Percentiles rank a stretch among this genome's conserved stretches.
Evolutionary conservation across 176 grass and related monocot species (phyloP).

Genomic region (Areca catechu): DNA sequence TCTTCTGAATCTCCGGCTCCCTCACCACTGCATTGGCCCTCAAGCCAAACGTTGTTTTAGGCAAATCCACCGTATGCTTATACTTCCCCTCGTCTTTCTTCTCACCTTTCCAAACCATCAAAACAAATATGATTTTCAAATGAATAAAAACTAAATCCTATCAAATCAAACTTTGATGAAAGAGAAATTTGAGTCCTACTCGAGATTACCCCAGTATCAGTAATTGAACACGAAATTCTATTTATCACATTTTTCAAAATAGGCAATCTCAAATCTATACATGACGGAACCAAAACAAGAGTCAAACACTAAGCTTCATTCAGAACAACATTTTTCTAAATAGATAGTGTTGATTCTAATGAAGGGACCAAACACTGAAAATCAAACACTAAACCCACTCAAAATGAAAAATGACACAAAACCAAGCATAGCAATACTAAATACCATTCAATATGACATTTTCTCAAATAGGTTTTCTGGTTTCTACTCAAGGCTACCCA

Average conservation of each 20-base stretch:
- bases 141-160: background rate
- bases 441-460: no score
- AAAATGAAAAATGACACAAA: no score
- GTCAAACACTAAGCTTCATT: background rate
- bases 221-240: background rate
- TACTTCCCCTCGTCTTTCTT: constrained; percentile 88
- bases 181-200: background rate
- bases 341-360: no score
- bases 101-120: constrained; percentile 32
- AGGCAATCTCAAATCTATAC: background rate
- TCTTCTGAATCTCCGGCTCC: constrained; percentile 86
- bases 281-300: background rate
- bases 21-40: constrained; percentile 70
- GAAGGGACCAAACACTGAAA: no score
- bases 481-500: no score
- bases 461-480: no score
- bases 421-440: no score
- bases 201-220: background rate
- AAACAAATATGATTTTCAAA: background rate
- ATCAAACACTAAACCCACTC: no score
- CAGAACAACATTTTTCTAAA: background rate
- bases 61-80: constrained; percentile 87
- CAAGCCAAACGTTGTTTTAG: constrained; percentile 79
- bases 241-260: constrained; percentile 1
- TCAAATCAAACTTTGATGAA: constrained; percentile 7